These are phyloP conservation scores for Picocystis salinarum DNA, from an alignment of 139 green algal genomes.

Conservation along the genomic window DNA sequence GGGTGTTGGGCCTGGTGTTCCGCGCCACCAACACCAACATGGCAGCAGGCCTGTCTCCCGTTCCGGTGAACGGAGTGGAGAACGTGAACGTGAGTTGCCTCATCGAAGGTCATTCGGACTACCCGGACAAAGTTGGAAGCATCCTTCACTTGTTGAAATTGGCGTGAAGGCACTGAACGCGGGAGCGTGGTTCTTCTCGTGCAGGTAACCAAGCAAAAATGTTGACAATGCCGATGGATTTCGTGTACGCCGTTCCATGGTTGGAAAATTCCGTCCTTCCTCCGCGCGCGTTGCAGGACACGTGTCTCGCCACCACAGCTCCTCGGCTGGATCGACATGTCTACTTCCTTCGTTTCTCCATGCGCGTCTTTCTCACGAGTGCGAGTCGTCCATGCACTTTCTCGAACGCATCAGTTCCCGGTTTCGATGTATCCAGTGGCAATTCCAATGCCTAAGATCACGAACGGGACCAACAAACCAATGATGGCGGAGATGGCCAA, in stretches of 20 bases:
- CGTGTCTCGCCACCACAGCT: no score
- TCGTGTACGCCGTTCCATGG: not conserved
- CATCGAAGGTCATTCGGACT: slow-evolving; percentile 36
- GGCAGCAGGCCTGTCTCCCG: slow-evolving; percentile 14
- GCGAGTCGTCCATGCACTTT: no score
- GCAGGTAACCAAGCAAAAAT: not conserved
- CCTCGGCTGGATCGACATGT: no score
- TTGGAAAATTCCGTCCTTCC: no score
- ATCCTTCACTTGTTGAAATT: slow-evolving; percentile 32
- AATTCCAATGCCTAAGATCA: not conserved
- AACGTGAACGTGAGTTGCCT: slow-evolving; percentile 45
- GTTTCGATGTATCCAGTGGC: not conserved
- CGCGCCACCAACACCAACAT: slow-evolving; percentile 10
- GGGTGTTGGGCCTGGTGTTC: slow-evolving; percentile 52
- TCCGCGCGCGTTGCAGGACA: no score
- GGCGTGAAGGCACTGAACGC: slow-evolving; percentile 5
- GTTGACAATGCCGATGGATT: not conserved
- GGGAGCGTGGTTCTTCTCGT: no score
- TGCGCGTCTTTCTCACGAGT: no score
- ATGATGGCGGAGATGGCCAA: not conserved
- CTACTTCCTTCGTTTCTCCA: no score
- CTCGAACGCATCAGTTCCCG: no score
- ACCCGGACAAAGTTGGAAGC: slow-evolving; percentile 26
- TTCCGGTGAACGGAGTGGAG: slow-evolving; percentile 37
- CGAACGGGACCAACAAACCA: slow-evolving; percentile 1